phyloP scores from a whole-genome alignment of 805 yeast species.

The Sugiyamaella qingdaonensis region DNA sequence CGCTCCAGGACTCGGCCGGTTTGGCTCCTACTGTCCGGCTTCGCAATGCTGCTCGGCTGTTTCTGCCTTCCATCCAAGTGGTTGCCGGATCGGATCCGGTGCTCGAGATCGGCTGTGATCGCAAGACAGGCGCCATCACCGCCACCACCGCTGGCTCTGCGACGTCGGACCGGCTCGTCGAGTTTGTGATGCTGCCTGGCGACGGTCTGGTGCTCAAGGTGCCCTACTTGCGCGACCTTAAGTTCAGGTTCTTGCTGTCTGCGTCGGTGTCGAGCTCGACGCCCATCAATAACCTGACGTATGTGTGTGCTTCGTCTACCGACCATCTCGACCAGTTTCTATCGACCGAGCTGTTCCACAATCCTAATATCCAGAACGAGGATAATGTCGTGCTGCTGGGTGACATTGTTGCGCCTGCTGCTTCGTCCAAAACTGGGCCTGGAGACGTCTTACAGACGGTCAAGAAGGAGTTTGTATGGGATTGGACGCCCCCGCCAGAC shows the following conservation, averaged over 20 bases:
- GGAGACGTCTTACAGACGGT: neutral
- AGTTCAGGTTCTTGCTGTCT: slow-evolving; percentile 17
- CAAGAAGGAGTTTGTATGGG: slow-evolving; percentile 31
- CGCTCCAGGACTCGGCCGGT: slow-evolving; percentile 1
- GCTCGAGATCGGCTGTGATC: slow-evolving; percentile 6
- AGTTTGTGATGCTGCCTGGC: slow-evolving; percentile 6
- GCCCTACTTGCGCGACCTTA: slow-evolving; percentile 16
- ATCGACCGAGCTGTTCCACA: slow-evolving; percentile 33
- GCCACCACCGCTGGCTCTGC: neutral
- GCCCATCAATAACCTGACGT: slow-evolving; percentile 30
- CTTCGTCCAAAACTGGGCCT: slow-evolving; percentile 3
- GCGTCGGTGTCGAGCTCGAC: slow-evolving; percentile 4
- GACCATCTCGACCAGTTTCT: slow-evolving; percentile 29
- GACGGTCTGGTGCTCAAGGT: slow-evolving; percentile 19
- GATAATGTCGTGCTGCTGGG: slow-evolving; percentile 37
- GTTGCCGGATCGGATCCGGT: slow-evolving; percentile 1
- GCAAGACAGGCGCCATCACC: slow-evolving; percentile 1
- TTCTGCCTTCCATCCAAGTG: slow-evolving; percentile 6
- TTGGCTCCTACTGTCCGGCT: neutral
- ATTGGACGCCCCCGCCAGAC: slow-evolving; percentile 25
- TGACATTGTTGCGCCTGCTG: slow-evolving; percentile 21
- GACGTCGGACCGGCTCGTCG: neutral
- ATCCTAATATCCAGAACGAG: slow-evolving; percentile 37
- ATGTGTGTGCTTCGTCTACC: slow-evolving; percentile 29
- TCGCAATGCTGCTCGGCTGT: neutral